A percentile compares a stretch with the other conserved stretches of the same genome.
These are phyloP conservation scores for Diphasiastrum complanatum DNA, from an alignment of 83 land plant species.

Conservation along the genomic window DNA sequence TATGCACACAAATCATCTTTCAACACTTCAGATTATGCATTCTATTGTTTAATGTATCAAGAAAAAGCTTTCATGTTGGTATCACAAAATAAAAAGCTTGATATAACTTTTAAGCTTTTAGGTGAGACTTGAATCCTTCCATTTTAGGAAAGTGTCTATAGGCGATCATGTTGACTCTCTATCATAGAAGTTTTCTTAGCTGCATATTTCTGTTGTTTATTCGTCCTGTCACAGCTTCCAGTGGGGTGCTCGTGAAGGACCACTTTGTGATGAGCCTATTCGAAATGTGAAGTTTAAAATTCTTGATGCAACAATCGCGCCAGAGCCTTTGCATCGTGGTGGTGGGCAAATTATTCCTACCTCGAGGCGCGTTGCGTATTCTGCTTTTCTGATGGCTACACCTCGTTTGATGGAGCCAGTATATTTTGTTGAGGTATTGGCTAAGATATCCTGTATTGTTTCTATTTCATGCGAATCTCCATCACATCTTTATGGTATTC, in stretches of 20 bases:
- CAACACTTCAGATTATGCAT: neutral
- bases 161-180: neutral
- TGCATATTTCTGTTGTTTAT: neutral
- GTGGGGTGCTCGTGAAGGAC: slow-evolving; percentile 99
- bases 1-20: neutral
- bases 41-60: no score
- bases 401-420: slow-evolving; percentile 98
- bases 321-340: slow-evolving; percentile 90
- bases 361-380: slow-evolving; percentile 95
- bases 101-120: no score
- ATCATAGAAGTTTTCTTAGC: neutral
- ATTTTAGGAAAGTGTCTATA: no score
- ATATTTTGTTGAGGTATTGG: slow-evolving; percentile 88
- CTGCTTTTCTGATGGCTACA: slow-evolving; percentile 98
- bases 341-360: slow-evolving; percentile 99
- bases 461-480: no score
- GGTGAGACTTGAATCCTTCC: no score
- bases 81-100: no score
- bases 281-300: slow-evolving; percentile 98
- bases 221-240: slow-evolving; percentile 60
- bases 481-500: no score
- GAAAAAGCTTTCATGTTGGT: no score
- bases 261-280: slow-evolving; percentile 98
- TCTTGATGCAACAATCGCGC: slow-evolving; percentile 89
- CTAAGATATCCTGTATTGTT: slow-evolving; percentile 1